Conservation (phyloP, 495 filamentous ascomycete genomes). For the Viridothelium virens region DNA sequence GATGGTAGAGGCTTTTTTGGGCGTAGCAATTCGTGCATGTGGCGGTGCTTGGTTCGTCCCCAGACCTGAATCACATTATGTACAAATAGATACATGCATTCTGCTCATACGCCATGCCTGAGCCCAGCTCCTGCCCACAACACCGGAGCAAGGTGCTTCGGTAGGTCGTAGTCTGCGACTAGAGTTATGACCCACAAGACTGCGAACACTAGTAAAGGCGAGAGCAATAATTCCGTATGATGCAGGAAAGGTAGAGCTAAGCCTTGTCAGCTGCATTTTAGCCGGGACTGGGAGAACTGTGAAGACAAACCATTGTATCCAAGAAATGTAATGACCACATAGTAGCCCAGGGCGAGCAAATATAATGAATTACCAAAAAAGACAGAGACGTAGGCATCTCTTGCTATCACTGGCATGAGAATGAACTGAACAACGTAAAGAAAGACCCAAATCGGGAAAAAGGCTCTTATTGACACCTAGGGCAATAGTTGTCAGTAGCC, state of each 20-base stretch:
- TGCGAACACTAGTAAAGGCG: conserved; percentile 53
- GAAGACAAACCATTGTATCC: conserved; percentile 55
- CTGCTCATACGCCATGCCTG: conserved; percentile 32
- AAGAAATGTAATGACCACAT: conserved; percentile 64
- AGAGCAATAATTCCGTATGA: conserved; percentile 62
- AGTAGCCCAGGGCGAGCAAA: conserved; percentile 60
- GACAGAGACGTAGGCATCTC: conserved; percentile 52
- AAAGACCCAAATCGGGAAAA: conserved; percentile 66
- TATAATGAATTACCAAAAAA: conserved; percentile 67
- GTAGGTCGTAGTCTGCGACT: conserved; percentile 46
- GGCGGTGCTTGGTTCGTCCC: background rate
- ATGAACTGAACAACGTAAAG: conserved; percentile 68
- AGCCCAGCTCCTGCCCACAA: conserved; percentile 39
- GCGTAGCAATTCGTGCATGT: background rate
- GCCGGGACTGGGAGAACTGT: background rate
- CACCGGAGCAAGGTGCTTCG: conserved; percentile 45
- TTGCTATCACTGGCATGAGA: conserved; percentile 53
- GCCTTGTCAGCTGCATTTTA: conserved; percentile 12
- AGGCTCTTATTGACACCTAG: conserved; percentile 63
- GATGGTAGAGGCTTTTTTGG: background rate
- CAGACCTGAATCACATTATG: conserved; percentile 2
- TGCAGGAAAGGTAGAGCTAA: conserved; percentile 62
- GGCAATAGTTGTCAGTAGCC: conserved; percentile 6
- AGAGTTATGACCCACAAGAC: conserved; percentile 58
- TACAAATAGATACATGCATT: conserved; percentile 5